Evolutionary conservation across 2,329 filamentous ascomycete species (phyloP).

Genomic region (Pseudopithomyces maydicus): DNA sequence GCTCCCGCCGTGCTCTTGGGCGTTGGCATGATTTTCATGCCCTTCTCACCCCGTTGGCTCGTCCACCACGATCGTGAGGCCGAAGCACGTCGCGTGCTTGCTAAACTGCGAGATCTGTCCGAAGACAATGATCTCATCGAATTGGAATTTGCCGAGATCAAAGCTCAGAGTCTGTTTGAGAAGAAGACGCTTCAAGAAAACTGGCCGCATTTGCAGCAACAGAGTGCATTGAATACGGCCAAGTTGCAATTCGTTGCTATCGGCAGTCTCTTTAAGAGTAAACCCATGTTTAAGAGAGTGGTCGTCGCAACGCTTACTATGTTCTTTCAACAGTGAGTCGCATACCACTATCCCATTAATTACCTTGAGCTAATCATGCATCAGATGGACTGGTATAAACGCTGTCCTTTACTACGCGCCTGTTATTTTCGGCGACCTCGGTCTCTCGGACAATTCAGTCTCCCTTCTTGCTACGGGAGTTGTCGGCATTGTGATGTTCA

Average conservation of each 20-base stretch:
- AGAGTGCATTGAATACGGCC: constrained; percentile 63
- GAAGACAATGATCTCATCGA: constrained; percentile 70
- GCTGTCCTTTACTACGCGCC: constrained; percentile 57
- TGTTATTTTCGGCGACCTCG: constrained; percentile 54
- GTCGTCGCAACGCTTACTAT: constrained; percentile 61
- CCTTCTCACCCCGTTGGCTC: constrained; percentile 78
- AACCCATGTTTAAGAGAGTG: constrained; percentile 70
- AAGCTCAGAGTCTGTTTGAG: constrained; percentile 77
- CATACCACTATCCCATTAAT: not conserved
- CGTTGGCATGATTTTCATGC: constrained; percentile 77
- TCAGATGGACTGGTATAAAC: constrained; percentile 52
- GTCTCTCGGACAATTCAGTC: constrained; percentile 50
- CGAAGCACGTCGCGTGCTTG: constrained; percentile 68
- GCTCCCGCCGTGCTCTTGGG: constrained; percentile 69
- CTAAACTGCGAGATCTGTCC: constrained; percentile 66
- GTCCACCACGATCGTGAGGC: constrained; percentile 71
- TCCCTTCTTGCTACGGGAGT: constrained; percentile 71
- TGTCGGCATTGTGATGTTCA: constrained; percentile 71
- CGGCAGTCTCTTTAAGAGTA: constrained; percentile 66
- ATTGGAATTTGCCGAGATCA: constrained; percentile 82
- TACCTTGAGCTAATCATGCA: not conserved
- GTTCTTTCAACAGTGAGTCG: constrained; percentile 54
- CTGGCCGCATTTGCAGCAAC: constrained; percentile 68
- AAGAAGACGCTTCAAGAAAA: constrained; percentile 70
- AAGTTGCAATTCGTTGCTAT: constrained; percentile 69